phyloP scores from a whole-genome alignment of 371 early-diverging fungal genomes.

The Mortierella sp. region DNA sequence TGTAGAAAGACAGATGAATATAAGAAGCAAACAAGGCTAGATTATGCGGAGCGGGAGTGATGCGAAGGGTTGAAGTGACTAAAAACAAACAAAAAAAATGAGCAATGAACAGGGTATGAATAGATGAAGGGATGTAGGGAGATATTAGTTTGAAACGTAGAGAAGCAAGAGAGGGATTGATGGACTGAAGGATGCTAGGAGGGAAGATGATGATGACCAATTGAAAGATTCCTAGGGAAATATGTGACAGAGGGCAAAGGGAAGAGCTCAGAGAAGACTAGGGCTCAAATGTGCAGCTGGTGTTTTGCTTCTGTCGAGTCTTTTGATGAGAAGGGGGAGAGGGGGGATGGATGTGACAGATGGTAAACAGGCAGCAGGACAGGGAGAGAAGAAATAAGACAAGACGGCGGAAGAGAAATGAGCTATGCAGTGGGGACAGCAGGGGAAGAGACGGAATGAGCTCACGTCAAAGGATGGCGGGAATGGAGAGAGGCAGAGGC shows the following conservation, averaged over 20 bases:
- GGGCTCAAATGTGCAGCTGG: too few species aligned
- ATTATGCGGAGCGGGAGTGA: not conserved
- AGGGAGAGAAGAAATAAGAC: not conserved
- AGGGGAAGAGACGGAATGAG: slow-evolving; percentile 8
- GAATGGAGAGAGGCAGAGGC: not conserved
- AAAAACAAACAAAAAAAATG: not conserved
- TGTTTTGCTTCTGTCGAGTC: not conserved
- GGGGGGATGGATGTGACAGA: not conserved
- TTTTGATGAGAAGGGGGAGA: not conserved
- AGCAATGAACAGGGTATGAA: not conserved
- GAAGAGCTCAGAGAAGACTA: not conserved
- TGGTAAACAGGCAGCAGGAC: not conserved
- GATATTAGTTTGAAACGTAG: too few species aligned
- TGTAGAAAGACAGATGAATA: not conserved
- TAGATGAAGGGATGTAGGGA: not conserved
- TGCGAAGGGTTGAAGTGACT: too few species aligned
- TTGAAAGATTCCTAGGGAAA: not conserved
- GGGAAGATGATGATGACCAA: not conserved
- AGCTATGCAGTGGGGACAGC: not conserved
- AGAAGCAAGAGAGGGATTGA: not conserved
- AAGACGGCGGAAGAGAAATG: not conserved
- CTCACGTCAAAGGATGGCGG: not conserved
- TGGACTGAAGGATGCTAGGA: not conserved
- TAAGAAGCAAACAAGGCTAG: slow-evolving; percentile 3
- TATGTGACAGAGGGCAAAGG: not conserved